A percentile compares a stretch with the other conserved stretches of the same genome.
Conservation (phyloP, 176 grass and related monocot species). For the Aegilops speltoides region DNA sequence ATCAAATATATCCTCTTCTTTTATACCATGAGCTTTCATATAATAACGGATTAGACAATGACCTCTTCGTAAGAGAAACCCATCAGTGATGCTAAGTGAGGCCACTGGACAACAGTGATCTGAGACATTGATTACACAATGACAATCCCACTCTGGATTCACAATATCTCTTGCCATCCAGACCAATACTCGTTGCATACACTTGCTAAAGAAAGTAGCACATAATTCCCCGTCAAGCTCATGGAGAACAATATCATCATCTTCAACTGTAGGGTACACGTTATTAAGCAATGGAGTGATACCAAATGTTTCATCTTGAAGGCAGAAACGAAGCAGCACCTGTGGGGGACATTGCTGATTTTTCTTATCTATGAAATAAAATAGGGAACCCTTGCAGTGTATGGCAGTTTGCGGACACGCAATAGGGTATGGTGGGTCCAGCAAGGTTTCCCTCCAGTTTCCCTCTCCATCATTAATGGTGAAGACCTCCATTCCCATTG, state of each 20-base stretch:
- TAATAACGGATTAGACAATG: not conserved
- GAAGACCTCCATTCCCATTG: slow-evolving; percentile 32
- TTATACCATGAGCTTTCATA: not conserved
- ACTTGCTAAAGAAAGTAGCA: not conserved
- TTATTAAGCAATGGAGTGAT: not conserved
- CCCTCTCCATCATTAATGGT: slow-evolving; percentile 1
- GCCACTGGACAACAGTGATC: not conserved
- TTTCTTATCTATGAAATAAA: not conserved
- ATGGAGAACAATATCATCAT: not conserved
- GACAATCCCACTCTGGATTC: not conserved
- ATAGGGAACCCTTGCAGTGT: not conserved
- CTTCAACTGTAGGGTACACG: not conserved
- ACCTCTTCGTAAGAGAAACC: not conserved
- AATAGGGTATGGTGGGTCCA: slow-evolving; percentile 3
- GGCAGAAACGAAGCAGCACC: slow-evolving; percentile 16
- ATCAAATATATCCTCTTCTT: not conserved
- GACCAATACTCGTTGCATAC: not conserved
- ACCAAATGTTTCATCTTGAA: slow-evolving; percentile 21
- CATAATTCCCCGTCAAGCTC: slow-evolving; percentile 4
- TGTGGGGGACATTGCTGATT: not conserved
- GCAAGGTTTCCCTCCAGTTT: not conserved
- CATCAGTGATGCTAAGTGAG: not conserved
- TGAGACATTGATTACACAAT: not conserved
- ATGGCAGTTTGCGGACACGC: not conserved
- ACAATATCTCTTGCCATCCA: not conserved